Base-by-base conservation (phyloP, 345 rosid genomes). In the Citrus inodora region DNA sequence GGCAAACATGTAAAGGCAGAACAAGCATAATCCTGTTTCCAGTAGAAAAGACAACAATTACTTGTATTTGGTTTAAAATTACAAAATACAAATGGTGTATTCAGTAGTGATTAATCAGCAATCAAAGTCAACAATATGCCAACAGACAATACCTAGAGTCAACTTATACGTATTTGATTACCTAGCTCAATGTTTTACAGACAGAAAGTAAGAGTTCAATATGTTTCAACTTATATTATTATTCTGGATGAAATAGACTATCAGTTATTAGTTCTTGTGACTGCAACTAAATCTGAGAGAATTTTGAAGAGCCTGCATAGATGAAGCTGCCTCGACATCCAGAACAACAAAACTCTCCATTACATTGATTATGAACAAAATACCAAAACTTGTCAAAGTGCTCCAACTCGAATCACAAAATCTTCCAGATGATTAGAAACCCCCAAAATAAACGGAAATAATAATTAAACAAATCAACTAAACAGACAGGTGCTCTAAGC, bases 1-100 rank as follows among this genome's bases (percentile, higher is more conserved):
- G 7, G 87, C 89, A 46, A 93, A 80, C 85, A 87, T 87, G 87
- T 86, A 92, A 61, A 92, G 85, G 80, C 97, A 95, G 88, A 94
- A 93, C 76, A 92, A 74, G 86, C 94, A 93, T 46, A 92, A 82
- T 67, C 97, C 97, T 95, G 92, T 78, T 75, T 53, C 74, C 35
- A 19, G 10, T 80, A 53, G 69, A 69, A 59, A 62, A 51, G 60
- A 69, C 48, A 62, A 68, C 63, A 40, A 28, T 56, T 16, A 46
- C 37, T 24, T 25, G 13, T 69, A 16, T 42, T 9, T 17, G 17
- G n/a, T 7, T 16, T 27, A 48, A 13, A 9, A 28, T 42, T 9
- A 30, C 17, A 13, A 9, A 28, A 53, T 17, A 13, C 51, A 46
- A 46, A 55, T 72, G 10, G 30, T 38, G 5, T 25, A 17, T 30